Evolutionary conservation across 2,329 filamentous ascomycete genomes (phyloP), one percentile per base, ranked within the genome.

Genomic region (Trichoderma pleuroti): DNA sequence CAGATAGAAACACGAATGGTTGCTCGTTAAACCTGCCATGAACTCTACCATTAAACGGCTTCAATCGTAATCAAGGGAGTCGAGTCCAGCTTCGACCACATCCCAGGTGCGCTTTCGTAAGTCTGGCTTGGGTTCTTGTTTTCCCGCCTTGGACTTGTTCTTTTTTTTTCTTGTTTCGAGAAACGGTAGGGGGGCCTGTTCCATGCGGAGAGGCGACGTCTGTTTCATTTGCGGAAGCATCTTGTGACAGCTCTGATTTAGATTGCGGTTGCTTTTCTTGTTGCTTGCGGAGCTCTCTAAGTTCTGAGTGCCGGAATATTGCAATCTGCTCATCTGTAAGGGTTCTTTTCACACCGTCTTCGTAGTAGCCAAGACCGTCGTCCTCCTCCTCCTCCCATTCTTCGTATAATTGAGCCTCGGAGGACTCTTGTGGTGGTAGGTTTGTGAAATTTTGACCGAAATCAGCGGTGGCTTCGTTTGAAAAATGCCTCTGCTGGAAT

Each of bases 321-420:
- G 89, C 88, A 75, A 98, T 93, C 82, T 98, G 93, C 75, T 94
- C 92, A 77, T 98, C 93, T 11, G 94, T 98, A 76, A 98, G 84
- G 21, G 94, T 97, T 52, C 95, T 91, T 78, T 96, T 96, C 72
- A 90, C 88, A 4, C 95, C 94, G 77, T 98, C 94, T 1, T 87
- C 81, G 75, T 98, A 98, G 80, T 93, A 95, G 21, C 94, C 95
- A 18, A 98, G 84, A 1, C 83, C 88, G 76, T 93, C 91, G 49
- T 90, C 87, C 30, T 90, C 88, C 32, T 86, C 65, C 21, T 68
- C 56, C 10, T 28, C 56, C 74, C 75, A 80, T 4, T 79, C 74
- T 24, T 77, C 75, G 32, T 76, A 73, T n/a, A 72, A 73, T 21
- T 81, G 76, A 7, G 81, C 79, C 46, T 80, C 74, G 21, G 72